Evolutionary conservation across 768 basidiomycete species (phyloP), one percentile per base, ranked within the genome.

Genomic region (Suillus americanus): DNA sequence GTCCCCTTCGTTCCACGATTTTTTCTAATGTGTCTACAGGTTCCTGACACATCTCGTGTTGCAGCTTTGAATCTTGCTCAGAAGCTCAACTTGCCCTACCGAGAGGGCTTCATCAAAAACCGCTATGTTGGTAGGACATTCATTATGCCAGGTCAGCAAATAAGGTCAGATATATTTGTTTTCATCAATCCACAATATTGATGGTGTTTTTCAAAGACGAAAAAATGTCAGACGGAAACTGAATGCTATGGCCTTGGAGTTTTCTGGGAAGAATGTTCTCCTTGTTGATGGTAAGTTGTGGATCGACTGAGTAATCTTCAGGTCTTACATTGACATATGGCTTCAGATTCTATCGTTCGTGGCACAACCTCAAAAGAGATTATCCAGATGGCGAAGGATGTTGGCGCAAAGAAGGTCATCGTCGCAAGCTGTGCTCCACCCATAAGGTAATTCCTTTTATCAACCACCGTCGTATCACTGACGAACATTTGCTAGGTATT

Each of bases 311-410:
- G 12, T 7, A 25, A 8, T 61, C 37, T 6, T 61, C 25, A 8
- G 2, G 40, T 20, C 25, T 38, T 38, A 20, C 25, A 5, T 41
- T 41, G 40, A 59, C 25, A 43, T 1, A 30, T 3, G 18, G 40
- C 23, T 50, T 41, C 65, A 97, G 97, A 99, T 78, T 99, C 97
- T 0, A 99, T 99, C 69, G 97, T 99, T 25, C 89, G 97, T 30
- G 97, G 97, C 6, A 99, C 97, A 1, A 99, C 97, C 0, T 99
- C 97, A 16, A 97, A 94, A 74, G 97, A 99, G 75, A 99, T 99
- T 67, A 86, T 99, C 30, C 96, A 98, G 75, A 99, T 99, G 96
- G 97, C 97, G 23, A 96, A 96, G 74, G 97, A 99, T 72, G 97
- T 97, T 18, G 97, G 97, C 18, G 97, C 97, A 20, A 95, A 91